These are phyloP conservation scores for Chlorella sp. DNA, from an alignment of 139 green algal genomes.

Conservation along the genomic window DNA sequence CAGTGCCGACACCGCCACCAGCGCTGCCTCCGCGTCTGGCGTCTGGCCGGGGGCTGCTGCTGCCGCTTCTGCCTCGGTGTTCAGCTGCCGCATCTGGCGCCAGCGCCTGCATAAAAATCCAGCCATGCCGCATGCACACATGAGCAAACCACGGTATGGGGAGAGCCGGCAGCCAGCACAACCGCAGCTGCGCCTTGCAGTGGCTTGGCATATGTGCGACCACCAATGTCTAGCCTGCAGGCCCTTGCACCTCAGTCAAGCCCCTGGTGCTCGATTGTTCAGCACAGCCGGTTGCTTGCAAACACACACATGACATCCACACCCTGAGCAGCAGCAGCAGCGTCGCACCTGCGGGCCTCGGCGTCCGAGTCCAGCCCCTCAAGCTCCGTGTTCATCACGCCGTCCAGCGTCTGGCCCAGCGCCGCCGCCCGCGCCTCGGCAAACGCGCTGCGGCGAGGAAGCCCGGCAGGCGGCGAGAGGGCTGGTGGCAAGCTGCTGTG, in stretches of 20 bases:
- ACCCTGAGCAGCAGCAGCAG: background rate
- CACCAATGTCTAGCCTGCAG: too few species aligned
- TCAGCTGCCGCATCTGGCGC: conserved; percentile 32
- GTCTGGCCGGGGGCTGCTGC: background rate
- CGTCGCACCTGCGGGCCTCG: conserved; percentile 13
- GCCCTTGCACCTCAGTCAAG: too few species aligned
- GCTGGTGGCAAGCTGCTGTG: too few species aligned
- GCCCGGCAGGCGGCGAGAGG: background rate
- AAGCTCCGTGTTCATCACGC: conserved; percentile 23
- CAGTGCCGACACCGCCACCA: conserved; percentile 21
- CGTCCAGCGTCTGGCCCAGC: conserved; percentile 46
- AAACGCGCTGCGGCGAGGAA: conserved; percentile 17
- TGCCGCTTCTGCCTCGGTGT: background rate
- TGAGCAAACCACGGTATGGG: too few species aligned
- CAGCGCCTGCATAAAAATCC: conserved; percentile 18
- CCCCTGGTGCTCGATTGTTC: too few species aligned
- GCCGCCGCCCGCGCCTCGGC: conserved; percentile 41
- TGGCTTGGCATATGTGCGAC: too few species aligned
- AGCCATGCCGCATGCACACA: too few species aligned
- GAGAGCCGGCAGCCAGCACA: too few species aligned
- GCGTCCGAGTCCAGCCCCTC: conserved; percentile 26
- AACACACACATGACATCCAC: too few species aligned
- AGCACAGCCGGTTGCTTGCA: too few species aligned
- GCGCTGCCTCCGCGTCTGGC: conserved; percentile 16
- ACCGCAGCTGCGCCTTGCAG: too few species aligned